phyloP scores from a whole-genome alignment of 306 rosid species.

The Alnus rubra region DNA sequence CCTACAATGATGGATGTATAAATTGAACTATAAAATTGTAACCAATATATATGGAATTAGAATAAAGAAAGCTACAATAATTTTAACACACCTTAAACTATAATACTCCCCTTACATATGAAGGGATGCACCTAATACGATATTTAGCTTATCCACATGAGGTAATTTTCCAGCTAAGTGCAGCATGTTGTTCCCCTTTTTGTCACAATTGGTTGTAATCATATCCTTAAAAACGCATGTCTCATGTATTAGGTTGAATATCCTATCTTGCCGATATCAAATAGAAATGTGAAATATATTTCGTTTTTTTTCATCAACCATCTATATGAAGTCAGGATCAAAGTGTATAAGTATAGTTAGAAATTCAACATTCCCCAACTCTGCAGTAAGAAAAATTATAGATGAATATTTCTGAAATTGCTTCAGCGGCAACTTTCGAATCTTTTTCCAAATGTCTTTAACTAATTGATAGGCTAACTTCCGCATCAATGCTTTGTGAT shows the following conservation, averaged over 20 bases:
- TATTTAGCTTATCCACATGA: background rate
- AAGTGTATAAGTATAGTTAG: slow-evolving; percentile 14
- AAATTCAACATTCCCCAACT: slow-evolving; percentile 32
- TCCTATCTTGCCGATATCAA: no score
- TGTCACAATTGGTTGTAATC: background rate
- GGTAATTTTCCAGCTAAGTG: slow-evolving; percentile 24
- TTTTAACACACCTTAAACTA: slow-evolving; percentile 25
- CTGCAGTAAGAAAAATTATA: slow-evolving; percentile 19
- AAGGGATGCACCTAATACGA: slow-evolving; percentile 12
- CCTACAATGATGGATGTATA: slow-evolving; percentile 22
- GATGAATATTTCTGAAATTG: background rate
- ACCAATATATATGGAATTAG: background rate
- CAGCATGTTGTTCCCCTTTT: slow-evolving; percentile 4
- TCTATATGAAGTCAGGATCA: slow-evolving; percentile 28
- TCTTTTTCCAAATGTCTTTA: slow-evolving; percentile 8
- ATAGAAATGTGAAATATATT: slow-evolving; percentile 30
- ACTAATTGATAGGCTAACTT: slow-evolving; percentile 22
- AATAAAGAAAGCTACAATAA: background rate
- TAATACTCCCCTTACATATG: slow-evolving; percentile 23
- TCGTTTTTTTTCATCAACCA: background rate
- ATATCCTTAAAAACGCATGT: slow-evolving; percentile 5
- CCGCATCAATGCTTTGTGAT: background rate
- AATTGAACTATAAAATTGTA: no score
- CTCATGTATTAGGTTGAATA: no score
- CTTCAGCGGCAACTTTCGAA: background rate